Evolutionary conservation across 2,329 filamentous ascomycete species (phyloP), one percentile per base, ranked within the genome.

Genomic region (Phaeophleospora eucalypticola): DNA sequence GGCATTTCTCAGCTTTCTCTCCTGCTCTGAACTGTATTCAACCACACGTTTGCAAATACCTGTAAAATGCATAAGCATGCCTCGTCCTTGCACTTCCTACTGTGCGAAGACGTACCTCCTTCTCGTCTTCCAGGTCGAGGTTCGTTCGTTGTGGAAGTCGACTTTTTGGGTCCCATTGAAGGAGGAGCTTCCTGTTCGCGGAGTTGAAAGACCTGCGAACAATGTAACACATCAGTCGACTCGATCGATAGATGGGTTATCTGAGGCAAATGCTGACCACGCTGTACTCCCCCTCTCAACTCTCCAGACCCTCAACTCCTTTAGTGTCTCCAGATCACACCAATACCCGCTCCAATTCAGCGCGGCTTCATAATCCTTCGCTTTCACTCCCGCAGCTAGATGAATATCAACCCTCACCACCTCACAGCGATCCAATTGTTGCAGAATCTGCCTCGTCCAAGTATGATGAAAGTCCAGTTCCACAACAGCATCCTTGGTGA

Each of bases 61-160:
- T 41, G 33, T 15, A 41, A 41, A 41, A 41, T n/a, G 24, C n/a
- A 41, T 41, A 41, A 41, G 38, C 38, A 14, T 41, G 33, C 38
- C 38, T 17, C n/a, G 7, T 15, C 14, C 19, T 27, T 41, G 12
- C 21, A 16, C 38, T 14, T 27, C 21, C 20, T 32, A 20, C 38
- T 16, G 21, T 17, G 29, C 38, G 12, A 29, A 20, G 12, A 29
- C 21, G 4, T 16, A 8, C 38, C 38, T 4, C 38, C 15, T 24
- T 4, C 29, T 29, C 2, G 10, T 17, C 38, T 41, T 4, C 38
- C 6, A n/a, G n/a, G n/a, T n/a, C n/a, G n/a, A n/a, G n/a, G n/a
- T n/a, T n/a, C n/a, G n/a, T n/a, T n/a, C n/a, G n/a, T n/a, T n/a
- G n/a, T n/a, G n/a, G n/a, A n/a, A n/a, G n/a, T n/a, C n/a, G n/a